Conservation (phyloP, 108 stramenopile genomes). For the Cyclotella atomus region DNA sequence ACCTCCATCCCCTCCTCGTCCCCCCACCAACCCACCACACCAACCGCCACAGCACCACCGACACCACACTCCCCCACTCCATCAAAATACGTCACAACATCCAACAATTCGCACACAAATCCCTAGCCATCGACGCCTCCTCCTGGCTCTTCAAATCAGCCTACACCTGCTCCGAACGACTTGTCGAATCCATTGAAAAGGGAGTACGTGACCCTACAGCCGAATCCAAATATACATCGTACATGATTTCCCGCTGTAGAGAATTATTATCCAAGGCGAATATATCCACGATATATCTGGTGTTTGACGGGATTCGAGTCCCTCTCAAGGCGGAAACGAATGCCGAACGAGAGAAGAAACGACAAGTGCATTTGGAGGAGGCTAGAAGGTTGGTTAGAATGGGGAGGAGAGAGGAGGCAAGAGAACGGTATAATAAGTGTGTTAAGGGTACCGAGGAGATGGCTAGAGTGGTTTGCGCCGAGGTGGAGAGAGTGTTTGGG, state of each 20-base stretch:
- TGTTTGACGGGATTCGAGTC: slow-evolving; percentile 85
- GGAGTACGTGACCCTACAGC: slow-evolving; percentile 52
- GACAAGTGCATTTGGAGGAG: slow-evolving; percentile 65
- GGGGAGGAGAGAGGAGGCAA: slow-evolving; percentile 60
- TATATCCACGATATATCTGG: slow-evolving; percentile 64
- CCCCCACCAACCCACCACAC: slow-evolving; percentile 34
- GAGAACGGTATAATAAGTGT: slow-evolving; percentile 73
- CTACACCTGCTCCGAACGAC: slow-evolving; percentile 76
- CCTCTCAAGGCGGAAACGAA: slow-evolving; percentile 82
- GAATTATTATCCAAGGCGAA: slow-evolving; percentile 61
- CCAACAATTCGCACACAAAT: slow-evolving; percentile 58
- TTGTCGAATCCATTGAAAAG: slow-evolving; percentile 69
- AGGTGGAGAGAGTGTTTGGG: slow-evolving; percentile 32
- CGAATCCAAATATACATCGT: slow-evolving; percentile 55
- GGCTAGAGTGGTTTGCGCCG: slow-evolving; percentile 58
- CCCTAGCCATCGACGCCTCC: slow-evolving; percentile 81
- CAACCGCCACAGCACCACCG: neutral
- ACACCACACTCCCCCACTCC: slow-evolving; percentile 15
- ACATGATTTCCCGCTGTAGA: slow-evolving; percentile 68
- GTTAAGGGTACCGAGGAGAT: slow-evolving; percentile 70
- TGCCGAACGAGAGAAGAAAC: slow-evolving; percentile 61
- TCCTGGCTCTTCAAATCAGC: slow-evolving; percentile 89
- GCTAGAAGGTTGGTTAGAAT: slow-evolving; percentile 51
- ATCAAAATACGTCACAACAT: slow-evolving; percentile 67
- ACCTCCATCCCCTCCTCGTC: slow-evolving; percentile 58